Evolutionary conservation across 1,284 basidiomycete species (phyloP).

Genomic region (Ustilago loliicola): DNA sequence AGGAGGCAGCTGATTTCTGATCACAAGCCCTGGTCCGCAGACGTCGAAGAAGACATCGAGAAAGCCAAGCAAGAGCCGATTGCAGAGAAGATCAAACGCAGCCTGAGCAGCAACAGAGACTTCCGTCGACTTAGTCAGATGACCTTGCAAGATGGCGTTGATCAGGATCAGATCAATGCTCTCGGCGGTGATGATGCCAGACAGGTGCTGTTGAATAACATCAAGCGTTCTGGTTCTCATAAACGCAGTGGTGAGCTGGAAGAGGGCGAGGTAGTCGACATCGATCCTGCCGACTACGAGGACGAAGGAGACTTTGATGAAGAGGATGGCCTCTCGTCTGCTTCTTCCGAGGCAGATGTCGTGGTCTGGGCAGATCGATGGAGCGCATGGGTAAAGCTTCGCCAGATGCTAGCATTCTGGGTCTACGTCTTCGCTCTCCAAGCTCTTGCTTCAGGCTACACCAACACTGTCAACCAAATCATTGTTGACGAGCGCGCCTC

Average conservation of each 20-base stretch:
- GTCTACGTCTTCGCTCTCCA: slow-evolving; percentile 47
- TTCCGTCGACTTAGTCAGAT: slow-evolving; percentile 35
- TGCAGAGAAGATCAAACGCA: slow-evolving; percentile 23
- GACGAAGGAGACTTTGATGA: slow-evolving; percentile 26
- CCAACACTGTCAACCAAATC: slow-evolving; percentile 31
- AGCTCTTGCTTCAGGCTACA: slow-evolving; percentile 52
- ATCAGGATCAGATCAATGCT: slow-evolving; percentile 27
- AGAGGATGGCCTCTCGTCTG: slow-evolving; percentile 23
- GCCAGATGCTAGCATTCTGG: slow-evolving; percentile 38
- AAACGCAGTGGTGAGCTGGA: slow-evolving; percentile 15
- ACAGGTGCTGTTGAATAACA: slow-evolving; percentile 27
- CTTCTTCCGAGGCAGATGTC: slow-evolving; percentile 24
- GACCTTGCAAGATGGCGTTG: slow-evolving; percentile 41
- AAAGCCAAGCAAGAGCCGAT: slow-evolving; percentile 9
- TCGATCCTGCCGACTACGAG: slow-evolving; percentile 43
- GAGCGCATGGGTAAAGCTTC: slow-evolving; percentile 33
- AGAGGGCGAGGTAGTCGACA: slow-evolving; percentile 33
- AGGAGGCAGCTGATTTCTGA: slow-evolving; percentile 20
- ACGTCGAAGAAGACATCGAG: slow-evolving; percentile 23
- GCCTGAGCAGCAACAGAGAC: slow-evolving; percentile 35
- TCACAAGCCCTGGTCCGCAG: slow-evolving; percentile 38
- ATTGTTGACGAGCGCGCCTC: slow-evolving; percentile 18
- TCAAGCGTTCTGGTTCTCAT: slow-evolving; percentile 22
- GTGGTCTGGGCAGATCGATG: slow-evolving; percentile 52
- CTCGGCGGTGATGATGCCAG: slow-evolving; percentile 23